phyloP scores from a whole-genome alignment of 306 rosid species.

The Mimosa bimucronata region DNA sequence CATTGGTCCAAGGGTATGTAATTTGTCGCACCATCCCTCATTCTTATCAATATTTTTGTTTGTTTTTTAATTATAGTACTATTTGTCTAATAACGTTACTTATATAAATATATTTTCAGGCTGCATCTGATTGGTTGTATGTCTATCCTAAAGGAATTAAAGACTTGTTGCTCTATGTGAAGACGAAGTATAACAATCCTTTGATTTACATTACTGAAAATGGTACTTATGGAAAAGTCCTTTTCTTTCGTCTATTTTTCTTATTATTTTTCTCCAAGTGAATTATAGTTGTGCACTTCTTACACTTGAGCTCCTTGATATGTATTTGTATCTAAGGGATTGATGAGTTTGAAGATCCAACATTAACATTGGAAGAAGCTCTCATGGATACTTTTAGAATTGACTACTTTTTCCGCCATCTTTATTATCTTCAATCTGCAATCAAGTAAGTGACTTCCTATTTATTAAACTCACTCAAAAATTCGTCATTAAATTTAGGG shows the following conservation, averaged over 20 bases:
- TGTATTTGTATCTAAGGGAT: background rate
- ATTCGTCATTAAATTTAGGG: too few relatives aligned
- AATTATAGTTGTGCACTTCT: too few relatives aligned
- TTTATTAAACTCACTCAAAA: background rate
- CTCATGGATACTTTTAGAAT: background rate
- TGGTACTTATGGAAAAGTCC: background rate
- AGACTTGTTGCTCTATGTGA: background rate
- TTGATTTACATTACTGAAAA: background rate
- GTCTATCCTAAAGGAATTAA: background rate
- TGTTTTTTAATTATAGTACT: too few relatives aligned
- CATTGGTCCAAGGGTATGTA: background rate
- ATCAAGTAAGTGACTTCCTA: background rate
- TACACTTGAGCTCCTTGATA: too few relatives aligned
- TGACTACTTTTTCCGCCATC: constrained; percentile 4
- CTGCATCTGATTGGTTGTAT: background rate
- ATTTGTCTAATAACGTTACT: too few relatives aligned
- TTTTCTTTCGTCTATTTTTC: too few relatives aligned
- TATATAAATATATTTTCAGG: background rate
- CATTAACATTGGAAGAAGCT: background rate
- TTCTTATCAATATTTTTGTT: too few relatives aligned
- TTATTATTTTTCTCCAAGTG: background rate
- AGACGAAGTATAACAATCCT: background rate
- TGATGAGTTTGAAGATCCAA: constrained; percentile 2
- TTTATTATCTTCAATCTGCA: constrained; percentile 7
- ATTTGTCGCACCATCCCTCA: too few relatives aligned